A percentile compares a stretch with the other conserved stretches of the same genome.
Conservation (phyloP, 164 flowering plant species). For the Akebia trifoliata region DNA sequence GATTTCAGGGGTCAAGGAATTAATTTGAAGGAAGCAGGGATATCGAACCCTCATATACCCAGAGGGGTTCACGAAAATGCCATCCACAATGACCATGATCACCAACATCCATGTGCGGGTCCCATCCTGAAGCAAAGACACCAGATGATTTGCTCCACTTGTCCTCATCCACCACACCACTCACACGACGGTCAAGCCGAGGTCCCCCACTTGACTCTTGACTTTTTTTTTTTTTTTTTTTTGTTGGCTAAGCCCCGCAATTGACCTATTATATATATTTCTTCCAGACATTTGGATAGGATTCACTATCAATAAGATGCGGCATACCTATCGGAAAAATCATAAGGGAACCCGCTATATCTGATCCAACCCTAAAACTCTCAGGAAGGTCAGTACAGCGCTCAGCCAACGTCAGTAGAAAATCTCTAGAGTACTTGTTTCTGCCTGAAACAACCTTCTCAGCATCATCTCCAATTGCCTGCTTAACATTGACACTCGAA, state of each 20-base stretch:
- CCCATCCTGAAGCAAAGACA: conserved; percentile 39
- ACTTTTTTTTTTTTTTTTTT: conserved; percentile 53
- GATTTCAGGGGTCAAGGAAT: no score
- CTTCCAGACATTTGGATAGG: conserved; percentile 54
- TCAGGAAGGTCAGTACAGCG: conserved; percentile 52
- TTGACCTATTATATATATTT: no score
- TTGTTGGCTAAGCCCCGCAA: no score
- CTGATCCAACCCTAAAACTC: conserved; percentile 45
- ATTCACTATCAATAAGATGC: conserved; percentile 44
- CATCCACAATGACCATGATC: conserved; percentile 36
- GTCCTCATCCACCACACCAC: conserved; percentile 56
- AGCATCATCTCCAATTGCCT: conserved; percentile 19
- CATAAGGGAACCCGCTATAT: conserved; percentile 44
- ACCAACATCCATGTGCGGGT: conserved; percentile 37
- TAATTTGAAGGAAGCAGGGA: no score
- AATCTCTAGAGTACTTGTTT: conserved; percentile 73
- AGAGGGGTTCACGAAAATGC: no score
- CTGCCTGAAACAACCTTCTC: conserved; percentile 31
- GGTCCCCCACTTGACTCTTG: conserved; percentile 42
- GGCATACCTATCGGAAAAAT: conserved; percentile 25
- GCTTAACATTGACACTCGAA: conserved; percentile 24
- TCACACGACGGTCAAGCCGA: conserved; percentile 61
- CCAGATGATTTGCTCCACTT: conserved; percentile 67
- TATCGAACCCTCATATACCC: no score
- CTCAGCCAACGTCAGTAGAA: conserved; percentile 66